Conservation (phyloP, 2,329 filamentous ascomycete species). For the Neofusicoccum cordaticola region DNA sequence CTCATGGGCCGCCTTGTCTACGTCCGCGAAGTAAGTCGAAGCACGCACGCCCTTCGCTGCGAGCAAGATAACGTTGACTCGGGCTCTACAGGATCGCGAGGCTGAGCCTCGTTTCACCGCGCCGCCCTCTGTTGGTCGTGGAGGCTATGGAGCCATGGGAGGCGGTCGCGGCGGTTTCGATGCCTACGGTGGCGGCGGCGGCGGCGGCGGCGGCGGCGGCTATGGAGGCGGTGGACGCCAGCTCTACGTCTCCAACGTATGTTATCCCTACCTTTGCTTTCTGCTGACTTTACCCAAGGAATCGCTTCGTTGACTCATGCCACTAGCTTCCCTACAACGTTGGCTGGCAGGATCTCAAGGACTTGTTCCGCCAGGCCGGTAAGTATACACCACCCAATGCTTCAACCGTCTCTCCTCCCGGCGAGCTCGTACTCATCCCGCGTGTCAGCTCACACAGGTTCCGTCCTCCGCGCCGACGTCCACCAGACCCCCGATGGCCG, state of each 20-base stretch:
- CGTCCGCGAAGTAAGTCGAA: conserved; percentile 76
- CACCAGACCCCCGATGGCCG: conserved; percentile 87
- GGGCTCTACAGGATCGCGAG: conserved; percentile 76
- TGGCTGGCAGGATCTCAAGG: conserved; percentile 98
- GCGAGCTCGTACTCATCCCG: not conserved
- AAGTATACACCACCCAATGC: conserved; percentile 41
- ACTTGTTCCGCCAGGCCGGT: conserved; percentile 98
- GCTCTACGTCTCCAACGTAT: conserved; percentile 97
- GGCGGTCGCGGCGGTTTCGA: conserved; percentile 39
- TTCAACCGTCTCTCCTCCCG: not conserved
- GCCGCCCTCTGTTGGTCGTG: conserved; percentile 49
- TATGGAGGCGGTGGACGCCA: conserved; percentile 71
- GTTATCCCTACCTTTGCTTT: conserved; percentile 49
- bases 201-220: conserved; percentile 49
- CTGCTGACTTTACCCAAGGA: conserved; percentile 15
- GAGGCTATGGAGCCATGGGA: conserved; percentile 45
- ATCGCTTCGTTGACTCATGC: conserved; percentile 19
- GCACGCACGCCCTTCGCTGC: not conserved
- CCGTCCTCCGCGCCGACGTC: conserved; percentile 89
- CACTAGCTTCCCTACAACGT: conserved; percentile 89
- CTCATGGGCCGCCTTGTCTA: conserved; percentile 98
- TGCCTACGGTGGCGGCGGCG: conserved; percentile 41
- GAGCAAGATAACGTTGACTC: not conserved
- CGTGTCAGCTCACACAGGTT: conserved; percentile 25
- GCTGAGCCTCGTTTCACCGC: conserved; percentile 94